Base-by-base conservation (phyloP, 2,329 filamentous ascomycete species). In the Pseudocercospora vitis region DNA sequence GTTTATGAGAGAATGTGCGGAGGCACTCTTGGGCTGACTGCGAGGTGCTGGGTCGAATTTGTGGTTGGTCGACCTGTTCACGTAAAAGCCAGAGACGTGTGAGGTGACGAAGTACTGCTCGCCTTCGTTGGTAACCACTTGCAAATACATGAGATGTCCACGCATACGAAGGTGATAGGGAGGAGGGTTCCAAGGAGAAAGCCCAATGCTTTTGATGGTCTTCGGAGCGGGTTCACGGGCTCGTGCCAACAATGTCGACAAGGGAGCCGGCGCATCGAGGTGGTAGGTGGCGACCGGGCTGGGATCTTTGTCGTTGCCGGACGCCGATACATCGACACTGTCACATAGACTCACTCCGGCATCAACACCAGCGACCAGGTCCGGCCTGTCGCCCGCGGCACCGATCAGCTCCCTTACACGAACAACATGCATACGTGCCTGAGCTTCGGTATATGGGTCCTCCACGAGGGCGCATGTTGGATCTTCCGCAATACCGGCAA, bases 401-500 rank as follows among this genome's bases (percentile, higher is more conserved):
- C 94, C 94, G 64, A 99, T 91, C 61, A 99, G 81, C 70, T 99
- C 94, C 59, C 94, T 83, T 57, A 96, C 87, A 62, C 94, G 83
- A 48, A 99, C 84, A 60, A 97, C 78, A 74, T 99, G 94, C 79
- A 99, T 88, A 61, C 95, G 86, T 24, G 94, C 92, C 75, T 99
- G 94, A 77, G 96, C 97, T 77, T 99, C 94, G 37, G 90, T 99
- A 73, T 99, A 99, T 40, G 95, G 89, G 69, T 99, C 94, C 74
- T 96, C 88, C 50, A 96, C 84, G 64, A 99, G 76, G 50, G 81
- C 82, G 54, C 96, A 81, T 66, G 91, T 87, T 29, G 91, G 88
- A 58, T 91, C 85, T 28, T 86, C 74, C 49, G 83, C 82, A 51
- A 99, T 81, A 52, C 83, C 90, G 44, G 87, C 81, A 51, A 99